Conservation (phyloP, 2,329 filamentous ascomycete genomes). For the Fusarium annulatum region DNA sequence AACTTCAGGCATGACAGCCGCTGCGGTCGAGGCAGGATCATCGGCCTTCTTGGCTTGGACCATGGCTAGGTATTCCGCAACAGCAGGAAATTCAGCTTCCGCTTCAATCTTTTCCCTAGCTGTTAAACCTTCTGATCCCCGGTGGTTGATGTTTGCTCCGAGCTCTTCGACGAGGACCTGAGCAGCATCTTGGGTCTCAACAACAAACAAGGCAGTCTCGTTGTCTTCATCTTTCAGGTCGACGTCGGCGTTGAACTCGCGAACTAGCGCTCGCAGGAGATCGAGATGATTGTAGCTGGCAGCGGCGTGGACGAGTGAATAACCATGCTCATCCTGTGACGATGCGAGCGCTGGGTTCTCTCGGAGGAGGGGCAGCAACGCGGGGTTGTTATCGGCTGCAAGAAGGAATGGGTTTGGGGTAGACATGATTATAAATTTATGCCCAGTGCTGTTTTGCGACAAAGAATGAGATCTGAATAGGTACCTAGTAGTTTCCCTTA, state of each 20-base stretch:
- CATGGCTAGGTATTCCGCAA: constrained; percentile 33
- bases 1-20: constrained; percentile 46
- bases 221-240: constrained; percentile 90
- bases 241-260: constrained; percentile 80
- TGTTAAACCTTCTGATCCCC: constrained; percentile 80
- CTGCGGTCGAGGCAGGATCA: constrained; percentile 46
- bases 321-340: constrained; percentile 88
- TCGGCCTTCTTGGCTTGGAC: constrained; percentile 42
- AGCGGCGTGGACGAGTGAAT: constrained; percentile 92
- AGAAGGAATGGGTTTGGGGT: constrained; percentile 74
- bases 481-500: not conserved
- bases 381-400: constrained; percentile 82
- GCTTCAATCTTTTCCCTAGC: constrained; percentile 78
- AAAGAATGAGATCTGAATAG: not conserved
- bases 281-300: constrained; percentile 90
- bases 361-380: constrained; percentile 79
- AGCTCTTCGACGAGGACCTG: constrained; percentile 85
- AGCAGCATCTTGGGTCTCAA: constrained; percentile 83
- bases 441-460: not conserved
- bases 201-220: constrained; percentile 95
- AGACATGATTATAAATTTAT: constrained; percentile 13
- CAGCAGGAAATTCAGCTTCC: constrained; percentile 40
- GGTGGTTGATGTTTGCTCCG: constrained; percentile 71
- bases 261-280: constrained; percentile 79
- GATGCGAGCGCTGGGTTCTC: constrained; percentile 80